Conservation (phyloP, 2,329 filamentous ascomycete genomes). For the Alternaria longipes region DNA sequence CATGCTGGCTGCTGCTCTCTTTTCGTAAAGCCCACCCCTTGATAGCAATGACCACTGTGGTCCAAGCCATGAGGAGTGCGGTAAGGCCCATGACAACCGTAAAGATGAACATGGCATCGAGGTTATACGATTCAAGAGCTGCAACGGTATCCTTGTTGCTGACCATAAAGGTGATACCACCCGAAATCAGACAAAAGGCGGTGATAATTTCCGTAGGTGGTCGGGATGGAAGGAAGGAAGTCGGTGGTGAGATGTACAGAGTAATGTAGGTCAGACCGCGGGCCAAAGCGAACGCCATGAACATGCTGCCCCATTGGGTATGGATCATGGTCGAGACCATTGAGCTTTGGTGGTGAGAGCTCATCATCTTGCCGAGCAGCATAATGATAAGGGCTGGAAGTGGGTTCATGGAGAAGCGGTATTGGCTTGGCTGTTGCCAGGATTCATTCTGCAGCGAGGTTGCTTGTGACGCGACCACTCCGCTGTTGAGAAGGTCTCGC, state of each 20-base stretch:
- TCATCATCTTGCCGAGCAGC: conserved; percentile 93
- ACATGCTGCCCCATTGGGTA: conserved; percentile 88
- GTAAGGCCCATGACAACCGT: conserved; percentile 87
- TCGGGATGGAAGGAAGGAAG: conserved; percentile 79
- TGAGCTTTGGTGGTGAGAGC: conserved; percentile 83
- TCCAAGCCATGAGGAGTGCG: conserved; percentile 85
- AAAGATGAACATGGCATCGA: conserved; percentile 94
- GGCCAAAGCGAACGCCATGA: conserved; percentile 81
- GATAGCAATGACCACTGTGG: conserved; percentile 77
- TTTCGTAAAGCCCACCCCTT: conserved; percentile 79
- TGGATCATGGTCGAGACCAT: conserved; percentile 93
- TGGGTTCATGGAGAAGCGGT: conserved; percentile 83
- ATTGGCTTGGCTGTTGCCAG: conserved; percentile 70
- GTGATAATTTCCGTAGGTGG: conserved; percentile 91
- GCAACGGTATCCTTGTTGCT: conserved; percentile 80
- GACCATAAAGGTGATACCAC: conserved; percentile 91
- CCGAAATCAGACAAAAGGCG: conserved; percentile 85
- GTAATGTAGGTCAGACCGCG: conserved; percentile 82
- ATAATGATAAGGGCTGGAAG: conserved; percentile 88
- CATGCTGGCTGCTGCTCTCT: conserved; percentile 40
- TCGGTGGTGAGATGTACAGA: conserved; percentile 81
- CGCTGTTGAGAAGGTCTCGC: conserved; percentile 69
- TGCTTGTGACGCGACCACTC: conserved; percentile 53
- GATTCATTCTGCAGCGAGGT: conserved; percentile 48
- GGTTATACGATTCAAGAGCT: conserved; percentile 77